phyloP scores from a whole-genome alignment of 495 filamentous ascomycete genomes.

The Trichoderma erinaceum region DNA sequence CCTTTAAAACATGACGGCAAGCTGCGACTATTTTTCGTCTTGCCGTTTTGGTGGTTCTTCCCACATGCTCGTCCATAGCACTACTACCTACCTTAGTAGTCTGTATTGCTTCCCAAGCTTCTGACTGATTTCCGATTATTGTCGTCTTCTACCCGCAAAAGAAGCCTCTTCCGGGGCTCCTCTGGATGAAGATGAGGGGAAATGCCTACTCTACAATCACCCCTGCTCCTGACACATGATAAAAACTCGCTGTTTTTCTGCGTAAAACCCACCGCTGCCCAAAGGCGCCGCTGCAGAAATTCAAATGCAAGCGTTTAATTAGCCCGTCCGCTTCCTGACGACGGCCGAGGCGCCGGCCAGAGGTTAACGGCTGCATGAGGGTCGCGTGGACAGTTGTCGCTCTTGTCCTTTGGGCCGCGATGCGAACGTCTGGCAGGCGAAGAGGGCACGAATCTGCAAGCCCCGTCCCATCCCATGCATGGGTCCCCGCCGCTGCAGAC shows the following conservation, averaged over 20 bases:
- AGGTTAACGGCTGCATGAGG: conserved; percentile 5
- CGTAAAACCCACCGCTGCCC: neutral
- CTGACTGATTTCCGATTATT: neutral
- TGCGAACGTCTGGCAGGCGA: conserved; percentile 6
- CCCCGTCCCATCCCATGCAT: neutral
- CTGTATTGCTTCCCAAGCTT: neutral
- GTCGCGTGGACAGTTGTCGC: conserved; percentile 12
- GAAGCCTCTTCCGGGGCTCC: neutral
- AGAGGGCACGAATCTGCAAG: conserved; percentile 3
- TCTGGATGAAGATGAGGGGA: neutral
- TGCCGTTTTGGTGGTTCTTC: conserved; percentile 13
- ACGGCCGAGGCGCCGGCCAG: neutral
- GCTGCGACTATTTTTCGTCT: conserved; percentile 4
- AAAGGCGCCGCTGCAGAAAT: neutral
- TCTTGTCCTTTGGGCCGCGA: conserved; percentile 13
- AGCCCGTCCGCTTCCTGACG: neutral
- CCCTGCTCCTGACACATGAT: conserved; percentile 7
- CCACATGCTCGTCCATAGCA: neutral
- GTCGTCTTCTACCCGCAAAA: neutral
- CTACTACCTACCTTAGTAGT: neutral
- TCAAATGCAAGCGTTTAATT: neutral
- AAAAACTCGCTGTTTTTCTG: neutral
- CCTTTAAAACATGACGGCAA: conserved; percentile 2
- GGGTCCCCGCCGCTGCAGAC: neutral
- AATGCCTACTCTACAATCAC: neutral